Conservation (phyloP, 225 moss, liverwort and hornwort genomes). For the Sphagnum tenellum region DNA sequence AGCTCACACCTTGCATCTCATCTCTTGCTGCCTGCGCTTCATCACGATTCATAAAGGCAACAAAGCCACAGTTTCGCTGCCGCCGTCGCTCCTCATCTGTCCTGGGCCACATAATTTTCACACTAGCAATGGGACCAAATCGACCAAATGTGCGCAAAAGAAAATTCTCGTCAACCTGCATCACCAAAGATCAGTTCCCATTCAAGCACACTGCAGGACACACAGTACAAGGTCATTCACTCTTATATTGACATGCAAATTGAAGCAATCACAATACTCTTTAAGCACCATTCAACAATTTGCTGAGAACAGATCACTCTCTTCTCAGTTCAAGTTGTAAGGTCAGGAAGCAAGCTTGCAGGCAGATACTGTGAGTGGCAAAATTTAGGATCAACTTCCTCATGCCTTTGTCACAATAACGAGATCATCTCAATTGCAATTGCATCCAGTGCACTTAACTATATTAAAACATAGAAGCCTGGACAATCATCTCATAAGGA, state of each 20-base stretch:
- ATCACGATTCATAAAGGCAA: conserved; percentile 62
- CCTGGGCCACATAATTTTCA: conserved; percentile 99
- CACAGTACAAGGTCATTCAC: too few species aligned
- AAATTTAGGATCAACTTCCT: too few species aligned
- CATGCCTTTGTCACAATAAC: neutral
- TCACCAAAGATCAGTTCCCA: conserved; percentile 13
- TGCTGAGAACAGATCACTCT: too few species aligned
- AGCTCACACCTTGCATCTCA: conserved; percentile 64
- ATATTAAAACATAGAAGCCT: too few species aligned
- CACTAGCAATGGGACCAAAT: conserved; percentile 98
- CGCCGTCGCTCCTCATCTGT: conserved; percentile 99
- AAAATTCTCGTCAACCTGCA: conserved; percentile 99
- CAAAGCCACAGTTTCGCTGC: conserved; percentile 98
- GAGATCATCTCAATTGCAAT: too few species aligned
- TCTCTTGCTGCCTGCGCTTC: conserved; percentile 65
- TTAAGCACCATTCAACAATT: neutral
- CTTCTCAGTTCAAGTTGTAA: neutral
- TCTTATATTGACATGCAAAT: too few species aligned
- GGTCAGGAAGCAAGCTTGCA: too few species aligned
- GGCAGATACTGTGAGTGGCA: too few species aligned
- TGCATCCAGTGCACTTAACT: too few species aligned
- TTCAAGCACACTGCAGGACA: neutral
- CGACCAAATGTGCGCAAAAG: conserved; percentile 97
- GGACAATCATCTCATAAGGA: too few species aligned
- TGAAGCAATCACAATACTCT: neutral